Evolutionary conservation across 768 basidiomycete species (phyloP), one percentile per base, ranked within the genome.

Genomic region (Boletales sp.): DNA sequence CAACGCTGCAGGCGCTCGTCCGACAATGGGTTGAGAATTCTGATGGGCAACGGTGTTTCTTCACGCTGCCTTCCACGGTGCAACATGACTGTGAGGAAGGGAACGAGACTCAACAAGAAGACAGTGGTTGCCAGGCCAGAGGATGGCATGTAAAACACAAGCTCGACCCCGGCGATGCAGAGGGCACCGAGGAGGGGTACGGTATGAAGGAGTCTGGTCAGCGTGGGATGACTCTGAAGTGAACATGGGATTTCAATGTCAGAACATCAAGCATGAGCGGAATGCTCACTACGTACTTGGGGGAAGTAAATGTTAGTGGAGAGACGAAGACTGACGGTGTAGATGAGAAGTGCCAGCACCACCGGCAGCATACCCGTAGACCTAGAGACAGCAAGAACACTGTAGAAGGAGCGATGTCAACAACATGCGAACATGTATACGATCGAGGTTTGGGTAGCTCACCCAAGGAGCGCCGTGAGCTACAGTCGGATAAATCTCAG

Each of bases 261-360:
- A n/a, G n/a, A n/a, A n/a, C n/a, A n/a, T n/a, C n/a, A n/a, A n/a
- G n/a, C n/a, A 32, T 32, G 7, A 32, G 11, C 31, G 31, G 31
- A 32, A 32, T 32, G n/a, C n/a, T n/a, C n/a, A n/a, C n/a, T 12
- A 2, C 13, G 44, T 41, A 53, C 60, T 9, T 41, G 35, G 28
- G 55, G 31, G 25, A 50, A 41, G 9, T 47, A 51, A 7, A 32
- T 31, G 19, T 50, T 46, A 41, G 46, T 38, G 15, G 46, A 41
- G 35, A 56, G 44, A 28, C 58, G 50, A 17, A 62, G 50, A n/a
- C 48, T 56, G 42, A 58, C 48, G 11, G 54, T 56, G 17, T 56
- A 62, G 5, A 62, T 48, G 21, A 59, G 38, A 36, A 62, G 51
- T 5, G 42, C 46, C 30, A 63, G 51, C 2, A 54, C 55, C 10